Evolutionary conservation across 257 asterid species (phyloP).

Genomic region (Solanum etuberosum): DNA sequence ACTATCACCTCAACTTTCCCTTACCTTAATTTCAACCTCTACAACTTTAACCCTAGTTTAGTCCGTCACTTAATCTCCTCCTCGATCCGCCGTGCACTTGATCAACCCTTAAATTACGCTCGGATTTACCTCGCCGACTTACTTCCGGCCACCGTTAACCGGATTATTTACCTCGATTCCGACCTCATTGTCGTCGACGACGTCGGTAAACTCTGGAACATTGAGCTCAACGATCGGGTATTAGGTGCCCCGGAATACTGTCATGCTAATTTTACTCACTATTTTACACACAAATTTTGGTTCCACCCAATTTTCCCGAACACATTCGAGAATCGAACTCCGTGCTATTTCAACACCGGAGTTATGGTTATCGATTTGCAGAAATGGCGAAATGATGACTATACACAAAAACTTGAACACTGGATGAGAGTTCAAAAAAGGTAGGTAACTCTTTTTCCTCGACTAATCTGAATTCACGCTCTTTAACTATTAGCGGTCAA

Average conservation of each 20-base stretch:
- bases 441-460: background rate
- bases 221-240: conserved; percentile 37
- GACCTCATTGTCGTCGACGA: conserved; percentile 84
- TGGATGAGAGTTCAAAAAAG: conserved; percentile 74
- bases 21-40: conserved; percentile 57
- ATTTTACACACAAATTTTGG: conserved; percentile 74
- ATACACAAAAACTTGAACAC: conserved; percentile 48
- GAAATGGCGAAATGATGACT: conserved; percentile 41
- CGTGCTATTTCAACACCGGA: conserved; percentile 88
- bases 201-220: conserved; percentile 48
- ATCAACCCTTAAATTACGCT: conserved; percentile 84
- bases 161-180: conserved; percentile 76
- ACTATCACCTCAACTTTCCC: conserved; percentile 70
- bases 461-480: background rate
- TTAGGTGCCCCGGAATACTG: conserved; percentile 83
- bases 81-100: conserved; percentile 83
- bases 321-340: conserved; percentile 24
- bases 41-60: conserved; percentile 52
- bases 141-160: conserved; percentile 40
- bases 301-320: conserved; percentile 25
- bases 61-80: conserved; percentile 70
- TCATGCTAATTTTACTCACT: conserved; percentile 65
- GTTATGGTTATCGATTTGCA: conserved; percentile 69
- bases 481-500: background rate
- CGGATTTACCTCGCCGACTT: conserved; percentile 80